phyloP scores from a whole-genome alignment of 169 alveolate genomes.

The Cryptosporidium canis region DNA sequence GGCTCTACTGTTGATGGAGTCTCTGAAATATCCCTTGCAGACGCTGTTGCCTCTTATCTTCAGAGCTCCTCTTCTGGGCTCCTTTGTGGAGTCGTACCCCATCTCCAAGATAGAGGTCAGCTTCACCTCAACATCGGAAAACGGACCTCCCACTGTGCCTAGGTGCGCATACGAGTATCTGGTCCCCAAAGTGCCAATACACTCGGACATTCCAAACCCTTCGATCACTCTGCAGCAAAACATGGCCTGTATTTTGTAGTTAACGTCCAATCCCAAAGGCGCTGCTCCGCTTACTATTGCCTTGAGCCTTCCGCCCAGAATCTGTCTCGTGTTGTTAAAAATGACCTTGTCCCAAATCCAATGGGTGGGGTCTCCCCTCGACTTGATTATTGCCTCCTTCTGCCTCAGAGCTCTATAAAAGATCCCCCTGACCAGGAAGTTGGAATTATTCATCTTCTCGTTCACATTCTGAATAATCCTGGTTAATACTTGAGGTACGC shows the following conservation, averaged over 20 bases:
- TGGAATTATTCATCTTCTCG: conserved; percentile 32
- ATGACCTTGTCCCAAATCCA: conserved; percentile 70
- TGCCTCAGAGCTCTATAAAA: conserved; percentile 32
- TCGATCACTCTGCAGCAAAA: conserved; percentile 85
- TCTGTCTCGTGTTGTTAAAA: conserved; percentile 75
- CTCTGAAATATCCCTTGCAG: conserved; percentile 83
- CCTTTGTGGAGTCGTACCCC: conserved; percentile 80
- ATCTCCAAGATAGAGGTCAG: conserved; percentile 78
- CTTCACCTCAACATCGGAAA: conserved; percentile 62
- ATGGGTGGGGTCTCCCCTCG: conserved; percentile 52
- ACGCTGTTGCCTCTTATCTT: conserved; percentile 84
- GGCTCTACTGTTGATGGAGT: conserved; percentile 80
- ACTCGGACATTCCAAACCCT: conserved; percentile 88
- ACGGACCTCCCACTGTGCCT: conserved; percentile 74
- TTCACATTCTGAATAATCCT: conserved; percentile 75
- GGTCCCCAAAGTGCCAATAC: conserved; percentile 76
- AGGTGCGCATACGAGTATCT: conserved; percentile 72
- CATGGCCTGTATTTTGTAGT: conserved; percentile 78
- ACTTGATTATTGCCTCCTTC: conserved; percentile 5
- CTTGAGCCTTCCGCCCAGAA: conserved; percentile 84
- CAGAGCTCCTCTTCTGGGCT: conserved; percentile 85
- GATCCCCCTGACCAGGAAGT: conserved; percentile 11
- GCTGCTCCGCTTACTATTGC: conserved; percentile 87
- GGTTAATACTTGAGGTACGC: conserved; percentile 86
- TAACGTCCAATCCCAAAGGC: conserved; percentile 80